Conservation (phyloP, 192 early-diverging fungal genomes). For the Backusella tarrabulga region DNA sequence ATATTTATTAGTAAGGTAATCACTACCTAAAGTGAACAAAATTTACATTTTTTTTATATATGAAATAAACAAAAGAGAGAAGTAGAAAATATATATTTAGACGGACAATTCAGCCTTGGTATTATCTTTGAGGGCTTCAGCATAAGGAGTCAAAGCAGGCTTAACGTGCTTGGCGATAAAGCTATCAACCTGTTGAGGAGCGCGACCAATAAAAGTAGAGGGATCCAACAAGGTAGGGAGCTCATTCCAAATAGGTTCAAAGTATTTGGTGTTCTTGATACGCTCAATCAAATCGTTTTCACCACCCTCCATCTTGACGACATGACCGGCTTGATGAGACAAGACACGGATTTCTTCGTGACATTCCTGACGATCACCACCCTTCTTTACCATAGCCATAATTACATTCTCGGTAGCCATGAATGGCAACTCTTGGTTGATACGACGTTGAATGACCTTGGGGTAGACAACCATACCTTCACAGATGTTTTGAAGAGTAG, state of each 20-base stretch:
- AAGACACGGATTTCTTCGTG: constrained; percentile 98
- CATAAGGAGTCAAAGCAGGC: constrained; percentile 79
- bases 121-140: constrained; percentile 56
- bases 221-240: constrained; percentile 82
- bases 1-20: not conserved
- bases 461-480: constrained; percentile 98
- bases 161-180: constrained; percentile 83
- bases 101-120: constrained; percentile 73
- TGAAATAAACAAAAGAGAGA: not conserved
- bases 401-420: constrained; percentile 99
- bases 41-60: not conserved
- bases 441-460: constrained; percentile 87
- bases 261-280: constrained; percentile 80
- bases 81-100: constrained; percentile 39
- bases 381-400: constrained; percentile 98
- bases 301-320: constrained; percentile 89
- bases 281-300: constrained; percentile 96
- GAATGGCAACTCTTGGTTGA: constrained; percentile 94
- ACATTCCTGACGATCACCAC: constrained; percentile 92
- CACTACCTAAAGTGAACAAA: not conserved
- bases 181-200: constrained; percentile 87
- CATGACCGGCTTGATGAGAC: constrained; percentile 85
- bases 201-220: constrained; percentile 90
- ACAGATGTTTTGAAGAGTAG: constrained; percentile 93
- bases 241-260: constrained; percentile 77